Base-by-base conservation (phyloP, 768 basidiomycete genomes). In the Auricularia cornea region DNA sequence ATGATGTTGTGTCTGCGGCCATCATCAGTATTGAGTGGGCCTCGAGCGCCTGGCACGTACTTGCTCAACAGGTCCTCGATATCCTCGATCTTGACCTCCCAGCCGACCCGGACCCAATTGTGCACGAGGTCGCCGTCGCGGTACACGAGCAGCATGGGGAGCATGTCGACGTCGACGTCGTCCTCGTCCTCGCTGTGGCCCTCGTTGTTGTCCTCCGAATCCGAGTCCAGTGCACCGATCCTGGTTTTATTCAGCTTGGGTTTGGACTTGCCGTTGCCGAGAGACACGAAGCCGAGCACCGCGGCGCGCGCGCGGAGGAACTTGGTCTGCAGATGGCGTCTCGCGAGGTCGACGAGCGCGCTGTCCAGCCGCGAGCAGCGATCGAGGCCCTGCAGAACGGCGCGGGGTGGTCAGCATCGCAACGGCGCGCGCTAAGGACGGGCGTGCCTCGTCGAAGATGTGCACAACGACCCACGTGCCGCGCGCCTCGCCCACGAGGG, bases 81-180 rank as follows among this genome's bases (percentile, higher is more conserved):
- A 29, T 90, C 90, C 4, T 51, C 38, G 35, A 59, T 33, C 18
- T 67, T 64, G 3, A 60, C 65, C 18, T 66, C 65, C 91, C 90
- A 92, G 71, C 92, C 90, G 3, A 92, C 90, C 29, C 91, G 80
- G 10, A 93, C 88, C 91, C 91, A 93, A 59, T 89, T 90, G 68
- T 90, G 83, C 26, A 91, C 83, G 20, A 93, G 82, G 65, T 90
- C 84, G 23, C 91, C 90, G 63, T 83, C 85, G 20, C 85, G 87
- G 68, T 92, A 92, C 3, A 89, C 88, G 16, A 91, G 80, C 70
- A 91, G 72, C 1, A 89, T 91, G 0, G 90, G 90, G 31, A 92
- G 78, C 80, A 92, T 84, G 70, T 92, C 90, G 3, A 86, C 81
- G 68, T 92, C 90, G 48, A 91, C 85, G 31, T 84, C 74, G 60